These are phyloP conservation scores for Eucalyptus cloeziana DNA, from an alignment of 345 rosid species.

Conservation along the genomic window DNA sequence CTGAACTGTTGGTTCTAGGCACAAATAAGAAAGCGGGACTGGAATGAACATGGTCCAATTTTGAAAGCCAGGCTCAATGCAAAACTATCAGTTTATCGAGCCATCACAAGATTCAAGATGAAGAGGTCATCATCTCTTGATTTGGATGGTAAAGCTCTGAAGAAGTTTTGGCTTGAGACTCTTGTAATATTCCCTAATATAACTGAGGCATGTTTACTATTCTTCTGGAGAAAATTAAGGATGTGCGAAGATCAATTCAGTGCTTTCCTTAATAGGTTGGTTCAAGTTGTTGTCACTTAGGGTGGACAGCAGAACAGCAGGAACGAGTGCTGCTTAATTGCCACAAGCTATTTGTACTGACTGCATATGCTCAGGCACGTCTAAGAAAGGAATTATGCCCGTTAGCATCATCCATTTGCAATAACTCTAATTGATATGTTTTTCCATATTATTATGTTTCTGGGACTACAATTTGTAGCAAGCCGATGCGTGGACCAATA, in stretches of 20 bases:
- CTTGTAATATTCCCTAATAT: constrained; percentile 72
- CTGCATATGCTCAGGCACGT: too few relatives aligned
- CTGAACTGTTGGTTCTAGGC: background rate
- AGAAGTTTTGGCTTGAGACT: constrained; percentile 63
- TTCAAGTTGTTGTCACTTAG: too few relatives aligned
- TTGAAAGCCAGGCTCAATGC: too few relatives aligned
- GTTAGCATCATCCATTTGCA: background rate
- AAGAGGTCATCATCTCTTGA: too few relatives aligned
- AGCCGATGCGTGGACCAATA: constrained; percentile 71
- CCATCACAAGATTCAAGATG: too few relatives aligned
- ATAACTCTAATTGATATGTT: background rate
- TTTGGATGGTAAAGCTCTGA: too few relatives aligned
- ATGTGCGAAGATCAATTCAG: constrained; percentile 73
- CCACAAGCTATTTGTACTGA: too few relatives aligned
- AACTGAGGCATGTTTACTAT: constrained; percentile 74
- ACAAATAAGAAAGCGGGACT: constrained; percentile 89
- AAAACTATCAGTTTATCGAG: too few relatives aligned
- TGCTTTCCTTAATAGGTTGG: constrained; percentile 39
- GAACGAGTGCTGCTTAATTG: too few relatives aligned
- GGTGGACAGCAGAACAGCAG: too few relatives aligned
- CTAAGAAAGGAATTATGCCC: background rate
- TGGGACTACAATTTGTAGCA: constrained; percentile 12
- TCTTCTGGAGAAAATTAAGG: constrained; percentile 87
- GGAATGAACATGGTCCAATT: constrained; percentile 54
- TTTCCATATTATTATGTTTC: too few relatives aligned